phyloP scores from a whole-genome alignment of 148 eudicot species.

The Hydrangea macrophylla region DNA sequence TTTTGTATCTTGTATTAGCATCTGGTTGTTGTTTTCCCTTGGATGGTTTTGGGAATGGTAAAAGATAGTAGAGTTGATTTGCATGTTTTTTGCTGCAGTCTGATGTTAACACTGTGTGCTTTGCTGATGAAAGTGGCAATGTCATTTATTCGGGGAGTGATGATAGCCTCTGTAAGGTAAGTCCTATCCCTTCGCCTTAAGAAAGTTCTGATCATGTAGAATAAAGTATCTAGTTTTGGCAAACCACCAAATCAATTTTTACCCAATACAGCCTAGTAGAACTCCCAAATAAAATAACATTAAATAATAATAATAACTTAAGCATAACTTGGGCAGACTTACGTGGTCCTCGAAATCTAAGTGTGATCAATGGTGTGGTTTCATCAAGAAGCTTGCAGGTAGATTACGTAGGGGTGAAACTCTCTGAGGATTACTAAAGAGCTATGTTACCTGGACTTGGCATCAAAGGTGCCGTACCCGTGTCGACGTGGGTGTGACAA shows the following conservation, averaged over 20 bases:
- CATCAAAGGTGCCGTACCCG: too few relatives aligned
- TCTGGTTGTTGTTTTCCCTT: not conserved
- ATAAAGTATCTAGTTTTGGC: not conserved
- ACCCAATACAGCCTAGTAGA: not conserved
- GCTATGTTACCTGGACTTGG: too few relatives aligned
- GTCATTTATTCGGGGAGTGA: conserved; percentile 86
- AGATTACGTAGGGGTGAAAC: not conserved
- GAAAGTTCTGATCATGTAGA: not conserved
- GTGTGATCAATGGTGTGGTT: not conserved
- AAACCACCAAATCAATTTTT: not conserved
- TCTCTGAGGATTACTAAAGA: not conserved
- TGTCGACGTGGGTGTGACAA: too few relatives aligned
- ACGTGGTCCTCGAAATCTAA: not conserved
- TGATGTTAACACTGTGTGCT: conserved; percentile 91
- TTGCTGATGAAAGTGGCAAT: conserved; percentile 85
- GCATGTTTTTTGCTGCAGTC: conserved; percentile 48
- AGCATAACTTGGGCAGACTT: not conserved
- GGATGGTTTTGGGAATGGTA: not conserved
- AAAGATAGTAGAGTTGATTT: conserved; percentile 1
- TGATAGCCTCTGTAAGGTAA: conserved; percentile 79
- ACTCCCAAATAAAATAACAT: too few relatives aligned
- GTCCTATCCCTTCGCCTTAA: not conserved
- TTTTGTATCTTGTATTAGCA: not conserved
- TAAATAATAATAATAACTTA: too few relatives aligned
- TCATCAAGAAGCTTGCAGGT: not conserved